Conservation (phyloP, 2,329 filamentous ascomycete species). For the Plenodomus lindquistii region DNA sequence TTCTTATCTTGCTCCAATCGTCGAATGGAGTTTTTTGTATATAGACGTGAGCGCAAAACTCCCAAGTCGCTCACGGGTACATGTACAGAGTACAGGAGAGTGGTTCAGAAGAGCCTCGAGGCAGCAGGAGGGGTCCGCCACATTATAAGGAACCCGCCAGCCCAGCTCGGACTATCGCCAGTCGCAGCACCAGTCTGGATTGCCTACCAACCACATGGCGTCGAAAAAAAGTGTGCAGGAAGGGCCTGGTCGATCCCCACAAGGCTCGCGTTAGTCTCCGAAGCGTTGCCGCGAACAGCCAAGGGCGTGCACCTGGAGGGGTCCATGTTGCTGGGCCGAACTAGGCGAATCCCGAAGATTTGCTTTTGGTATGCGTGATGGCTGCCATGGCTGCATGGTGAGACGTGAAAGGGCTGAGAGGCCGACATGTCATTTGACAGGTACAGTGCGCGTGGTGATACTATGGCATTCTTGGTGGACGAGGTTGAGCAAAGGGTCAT, state of each 20-base stretch:
- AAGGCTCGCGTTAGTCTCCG: constrained; percentile 21
- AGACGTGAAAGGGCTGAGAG: constrained; percentile 3
- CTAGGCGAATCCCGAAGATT: constrained; percentile 28
- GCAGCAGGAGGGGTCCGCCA: constrained; percentile 19
- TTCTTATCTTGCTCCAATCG: not conserved
- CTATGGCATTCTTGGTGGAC: too few relatives aligned
- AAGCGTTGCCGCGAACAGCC: constrained; percentile 12
- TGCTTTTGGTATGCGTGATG: constrained; percentile 22
- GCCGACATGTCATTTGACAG: not conserved
- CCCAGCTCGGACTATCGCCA: constrained; percentile 1
- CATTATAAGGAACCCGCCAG: constrained; percentile 20
- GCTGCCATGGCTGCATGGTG: not conserved
- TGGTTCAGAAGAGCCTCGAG: too few relatives aligned
- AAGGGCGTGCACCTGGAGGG: constrained; percentile 8
- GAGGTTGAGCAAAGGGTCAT: too few relatives aligned
- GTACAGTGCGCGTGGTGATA: too few relatives aligned
- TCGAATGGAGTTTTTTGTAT: constrained; percentile 40
- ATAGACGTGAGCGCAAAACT: constrained; percentile 47
- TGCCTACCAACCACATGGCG: constrained; percentile 5
- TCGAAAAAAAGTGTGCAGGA: constrained; percentile 29
- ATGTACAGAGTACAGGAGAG: constrained; percentile 3
- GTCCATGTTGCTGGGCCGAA: constrained; percentile 16
- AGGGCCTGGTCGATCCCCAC: constrained; percentile 27
- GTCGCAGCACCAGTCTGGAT: constrained; percentile 4
- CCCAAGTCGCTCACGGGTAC: constrained; percentile 46